Evolutionary conservation across 768 basidiomycete genomes (phyloP), one percentile per base, ranked within the genome.

Genomic region (Psilocybe azurescens): DNA sequence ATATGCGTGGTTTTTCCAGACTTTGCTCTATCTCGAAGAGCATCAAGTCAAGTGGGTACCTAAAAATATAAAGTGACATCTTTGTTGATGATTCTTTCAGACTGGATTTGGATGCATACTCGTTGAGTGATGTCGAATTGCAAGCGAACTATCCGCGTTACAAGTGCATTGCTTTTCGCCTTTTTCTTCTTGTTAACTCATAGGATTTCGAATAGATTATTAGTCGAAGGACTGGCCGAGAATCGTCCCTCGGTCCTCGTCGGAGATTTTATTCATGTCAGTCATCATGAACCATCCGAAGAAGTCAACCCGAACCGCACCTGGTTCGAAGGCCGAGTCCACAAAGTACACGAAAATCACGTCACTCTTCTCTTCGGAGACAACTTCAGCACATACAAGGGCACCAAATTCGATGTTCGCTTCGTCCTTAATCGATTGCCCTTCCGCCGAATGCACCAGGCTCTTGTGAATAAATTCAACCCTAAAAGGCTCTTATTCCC

Each of bases 201-300:
- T 49, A 30, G 36, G 24, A 16, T 1, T 46, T 11, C 13, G 38
- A 39, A 44, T 41, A 88, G 86, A 28, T 71, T 88, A 5, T 59
- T 73, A 33, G 85, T 89, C 8, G 77, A 83, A 33, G 86, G 86
- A 5, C 74, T 88, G 1, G 84, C 83, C 2, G 85, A 88, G 71
- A 83, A 83, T 53, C 77, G 86, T 3, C 87, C 86, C 0, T 85
- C 83, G 20, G 84, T 88, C 14, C 76, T 87, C 16, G 78, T 86
- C 16, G 87, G 86, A 54, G 77, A 82, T 69, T 79, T 68, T 60
- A 79, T 81, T 55, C 74, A 73, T 30, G 74, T 79, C 60, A 76
- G 72, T 63, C 70, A 65, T 48, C 47, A 67, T 1, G 69, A 61
- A 62, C 69, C 62, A 57, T 52, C 59, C 13, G 65, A 66, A 58